These are phyloP conservation scores for Jimgerdemannia flammicorona DNA, from an alignment of 192 early-diverging fungal genomes.

Conservation along the genomic window DNA sequence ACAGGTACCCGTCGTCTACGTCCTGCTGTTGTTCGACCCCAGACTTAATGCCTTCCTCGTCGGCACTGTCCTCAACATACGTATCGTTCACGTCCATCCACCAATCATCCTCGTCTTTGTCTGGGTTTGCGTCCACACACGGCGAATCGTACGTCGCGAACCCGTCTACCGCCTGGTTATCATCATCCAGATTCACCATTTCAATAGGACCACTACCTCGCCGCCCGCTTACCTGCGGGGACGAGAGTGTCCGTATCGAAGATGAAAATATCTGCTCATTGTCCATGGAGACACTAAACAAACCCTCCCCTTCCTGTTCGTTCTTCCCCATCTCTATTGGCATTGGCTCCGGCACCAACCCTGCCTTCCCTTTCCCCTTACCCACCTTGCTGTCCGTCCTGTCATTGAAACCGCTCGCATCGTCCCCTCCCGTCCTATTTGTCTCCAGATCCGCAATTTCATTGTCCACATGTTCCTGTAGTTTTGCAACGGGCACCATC, in stretches of 20 bases:
- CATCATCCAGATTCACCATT: too few species aligned
- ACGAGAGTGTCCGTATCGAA: too few species aligned
- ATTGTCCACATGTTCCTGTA: neutral
- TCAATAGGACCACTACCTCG: too few species aligned
- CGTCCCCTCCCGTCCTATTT: neutral
- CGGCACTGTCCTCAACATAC: neutral
- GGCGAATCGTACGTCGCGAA: neutral
- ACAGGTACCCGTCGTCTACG: slow-evolving; percentile 6
- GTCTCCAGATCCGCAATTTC: neutral
- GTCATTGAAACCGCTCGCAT: neutral
- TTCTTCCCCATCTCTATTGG: neutral
- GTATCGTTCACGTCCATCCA: neutral
- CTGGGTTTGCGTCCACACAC: neutral
- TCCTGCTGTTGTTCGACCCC: neutral
- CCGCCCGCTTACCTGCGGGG: too few species aligned
- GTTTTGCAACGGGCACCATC: neutral
- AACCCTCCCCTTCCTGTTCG: too few species aligned
- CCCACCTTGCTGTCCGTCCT: neutral
- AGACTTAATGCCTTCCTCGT: neutral
- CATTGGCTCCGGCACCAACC: neutral
- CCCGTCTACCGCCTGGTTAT: too few species aligned
- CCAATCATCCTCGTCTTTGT: neutral
- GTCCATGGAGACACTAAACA: too few species aligned
- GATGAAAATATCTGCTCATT: too few species aligned
- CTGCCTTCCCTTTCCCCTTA: neutral